These are phyloP conservation scores for Ogataea saltuana DNA, from an alignment of 805 yeast genomes.

Conservation along the genomic window DNA sequence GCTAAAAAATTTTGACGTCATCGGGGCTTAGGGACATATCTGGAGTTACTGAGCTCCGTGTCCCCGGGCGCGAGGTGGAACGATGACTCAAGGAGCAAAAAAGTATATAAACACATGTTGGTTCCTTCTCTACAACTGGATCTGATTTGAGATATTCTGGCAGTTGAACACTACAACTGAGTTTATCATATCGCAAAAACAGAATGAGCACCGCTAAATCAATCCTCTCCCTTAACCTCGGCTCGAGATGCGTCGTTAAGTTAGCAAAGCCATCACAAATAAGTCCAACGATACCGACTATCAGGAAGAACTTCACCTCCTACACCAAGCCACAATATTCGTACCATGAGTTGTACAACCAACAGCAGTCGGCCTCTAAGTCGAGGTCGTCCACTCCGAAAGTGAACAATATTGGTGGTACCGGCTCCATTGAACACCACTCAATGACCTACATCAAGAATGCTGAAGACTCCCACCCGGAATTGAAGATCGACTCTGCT, in stretches of 20 bases:
- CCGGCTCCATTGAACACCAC: conserved; percentile 29
- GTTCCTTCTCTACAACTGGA: too few relatives aligned
- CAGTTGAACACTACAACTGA: too few relatives aligned
- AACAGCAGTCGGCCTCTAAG: conserved; percentile 23
- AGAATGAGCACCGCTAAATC: conserved; percentile 29
- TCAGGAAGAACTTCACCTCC: conserved; percentile 29
- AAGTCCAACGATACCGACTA: conserved; percentile 8
- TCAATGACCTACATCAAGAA: conserved; percentile 34
- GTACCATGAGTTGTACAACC: conserved; percentile 28
- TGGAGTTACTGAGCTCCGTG: conserved; percentile 15
- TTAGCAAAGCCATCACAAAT: conserved; percentile 11
- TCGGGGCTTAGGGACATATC: conserved; percentile 8
- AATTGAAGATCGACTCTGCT: background rate
- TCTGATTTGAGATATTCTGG: too few relatives aligned
- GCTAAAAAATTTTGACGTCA: conserved; percentile 13
- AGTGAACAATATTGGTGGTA: conserved; percentile 35
- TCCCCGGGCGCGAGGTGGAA: conserved; percentile 16
- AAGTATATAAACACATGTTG: conserved; percentile 1
- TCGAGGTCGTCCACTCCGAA: conserved; percentile 6
- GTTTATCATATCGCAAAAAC: background rate
- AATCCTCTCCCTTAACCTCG: conserved; percentile 30
- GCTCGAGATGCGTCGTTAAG: conserved; percentile 31
- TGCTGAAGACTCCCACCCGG: conserved; percentile 18
- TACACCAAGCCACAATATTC: conserved; percentile 25
- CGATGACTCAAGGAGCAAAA: conserved; percentile 4